These are phyloP conservation scores for Penicillium palitans DNA, from an alignment of 2,329 filamentous ascomycete species.

Conservation along the genomic window DNA sequence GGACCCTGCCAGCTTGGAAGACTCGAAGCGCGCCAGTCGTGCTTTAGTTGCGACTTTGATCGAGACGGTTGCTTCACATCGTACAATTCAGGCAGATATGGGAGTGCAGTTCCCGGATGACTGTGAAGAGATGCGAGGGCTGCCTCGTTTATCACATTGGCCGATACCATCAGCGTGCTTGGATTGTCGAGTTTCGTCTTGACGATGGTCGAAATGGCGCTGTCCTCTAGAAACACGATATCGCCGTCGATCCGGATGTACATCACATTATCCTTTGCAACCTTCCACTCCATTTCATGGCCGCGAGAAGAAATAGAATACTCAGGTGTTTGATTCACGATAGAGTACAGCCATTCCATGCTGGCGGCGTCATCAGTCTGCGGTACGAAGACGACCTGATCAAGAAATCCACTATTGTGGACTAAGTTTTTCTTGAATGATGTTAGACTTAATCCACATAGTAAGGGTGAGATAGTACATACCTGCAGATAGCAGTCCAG, in stretches of 20 bases:
- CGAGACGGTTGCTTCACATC: conserved; percentile 19
- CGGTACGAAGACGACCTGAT: conserved; percentile 47
- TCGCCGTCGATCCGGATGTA: conserved; percentile 50
- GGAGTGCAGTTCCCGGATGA: conserved; percentile 54
- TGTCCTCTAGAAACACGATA: conserved; percentile 45
- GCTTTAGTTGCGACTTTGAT: conserved; percentile 16
- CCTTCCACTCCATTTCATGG: conserved; percentile 18
- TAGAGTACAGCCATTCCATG: conserved; percentile 38
- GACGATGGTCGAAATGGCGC: conserved; percentile 55
- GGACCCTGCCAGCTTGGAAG: conserved; percentile 40
- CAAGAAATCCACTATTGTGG: conserved; percentile 43
- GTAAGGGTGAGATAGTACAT: neutral
- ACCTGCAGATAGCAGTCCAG: conserved; percentile 47
- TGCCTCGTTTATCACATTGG: conserved; percentile 60
- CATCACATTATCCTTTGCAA: conserved; percentile 30
- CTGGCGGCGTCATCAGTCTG: conserved; percentile 39
- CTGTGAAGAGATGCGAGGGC: conserved; percentile 57
- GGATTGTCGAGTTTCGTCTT: conserved; percentile 55
- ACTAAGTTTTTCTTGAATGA: conserved; percentile 38
- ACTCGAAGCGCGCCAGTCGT: conserved; percentile 36
- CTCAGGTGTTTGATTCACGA: conserved; percentile 31
- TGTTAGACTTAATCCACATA: neutral
- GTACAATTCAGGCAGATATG: conserved; percentile 54
- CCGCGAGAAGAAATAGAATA: conserved; percentile 28
- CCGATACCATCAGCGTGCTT: conserved; percentile 54